A percentile compares a stretch with the other conserved stretches of the same genome.
phyloP scores from a whole-genome alignment of 2,329 filamentous ascomycete species.

The Colletotrichum euphorbiae region DNA sequence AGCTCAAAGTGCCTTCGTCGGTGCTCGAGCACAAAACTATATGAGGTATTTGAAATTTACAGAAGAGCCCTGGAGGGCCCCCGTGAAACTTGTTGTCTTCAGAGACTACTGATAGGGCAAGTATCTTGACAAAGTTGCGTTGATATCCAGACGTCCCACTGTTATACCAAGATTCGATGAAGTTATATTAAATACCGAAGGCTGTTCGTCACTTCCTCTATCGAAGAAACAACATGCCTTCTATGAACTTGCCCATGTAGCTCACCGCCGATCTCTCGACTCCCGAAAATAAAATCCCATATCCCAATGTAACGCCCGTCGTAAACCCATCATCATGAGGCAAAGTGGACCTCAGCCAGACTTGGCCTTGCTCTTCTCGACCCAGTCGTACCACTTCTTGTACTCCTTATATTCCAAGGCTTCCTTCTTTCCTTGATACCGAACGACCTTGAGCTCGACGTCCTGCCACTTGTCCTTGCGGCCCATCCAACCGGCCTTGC shows the following conservation, averaged over 20 bases:
- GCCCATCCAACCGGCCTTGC: conserved; percentile 93
- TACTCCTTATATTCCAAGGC: conserved; percentile 78
- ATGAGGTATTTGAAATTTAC: too few species aligned
- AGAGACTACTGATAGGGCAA: too few species aligned
- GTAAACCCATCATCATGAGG: neutral
- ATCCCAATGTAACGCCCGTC: conserved; percentile 22
- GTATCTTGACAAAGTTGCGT: too few species aligned
- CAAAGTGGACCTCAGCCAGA: conserved; percentile 21
- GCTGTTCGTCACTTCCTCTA: conserved; percentile 24
- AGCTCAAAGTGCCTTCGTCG: too few species aligned
- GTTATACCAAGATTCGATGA: neutral
- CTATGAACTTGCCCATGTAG: conserved; percentile 4
- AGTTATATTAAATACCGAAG: conserved; percentile 23
- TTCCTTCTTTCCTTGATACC: conserved; percentile 88
- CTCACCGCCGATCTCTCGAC: neutral
- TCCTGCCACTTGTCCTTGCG: conserved; percentile 83
- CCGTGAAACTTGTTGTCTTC: too few species aligned
- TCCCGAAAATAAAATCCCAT: conserved; percentile 2
- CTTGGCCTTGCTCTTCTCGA: conserved; percentile 51
- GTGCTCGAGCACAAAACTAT: too few species aligned
- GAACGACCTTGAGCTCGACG: conserved; percentile 80
- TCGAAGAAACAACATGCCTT: conserved; percentile 12
- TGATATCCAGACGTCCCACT: too few species aligned
- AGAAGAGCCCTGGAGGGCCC: too few species aligned
- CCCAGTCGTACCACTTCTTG: conserved; percentile 84